Base-by-base conservation (phyloP, 148 eudicot genomes). In the Rhododendron henanense region DNA sequence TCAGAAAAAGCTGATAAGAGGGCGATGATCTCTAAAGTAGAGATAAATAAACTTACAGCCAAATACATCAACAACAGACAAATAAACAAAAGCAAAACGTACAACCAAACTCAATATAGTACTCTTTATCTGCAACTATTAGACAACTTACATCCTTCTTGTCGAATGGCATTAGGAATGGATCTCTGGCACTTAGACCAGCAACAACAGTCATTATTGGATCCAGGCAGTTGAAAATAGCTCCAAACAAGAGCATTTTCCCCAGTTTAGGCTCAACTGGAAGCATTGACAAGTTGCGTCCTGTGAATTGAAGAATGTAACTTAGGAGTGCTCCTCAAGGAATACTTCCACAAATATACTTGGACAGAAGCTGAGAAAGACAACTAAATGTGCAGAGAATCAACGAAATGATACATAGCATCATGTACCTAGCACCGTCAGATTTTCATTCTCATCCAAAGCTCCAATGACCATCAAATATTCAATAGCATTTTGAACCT, bases 181-280 rank as follows among this genome's bases (percentile, higher is more conserved):
- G 98, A 87, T 97, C 99, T 93, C 95, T 93, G 81, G 90, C 94
- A 91, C 98, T 97, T 86, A 97, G 90, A 79, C 98, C 94, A 93
- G 99, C 96, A 88, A 97, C 99, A 86, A 97, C 92, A 16, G 98
- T 97, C 98, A 97, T 92, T 85, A 95, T 82, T 86, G 99, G 99
- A 89, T 97, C 97, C 57, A 97, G 88, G 90, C 99, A 97, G 87
- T 93, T 94, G 90, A 97, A 97, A 84, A 95, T 94, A 69, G 98
- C 94, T 87, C 99, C 99, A 84, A 89, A 90, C 81, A 95, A 90
- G 47, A 97, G 94, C 99, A 95, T 97, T 86, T 97, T 97, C 73
- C 99, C 99, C 59, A 97, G 92, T 85, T 97, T 97, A 65, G 99
- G 99, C 89, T 97, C 99, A 79, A 94, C 98, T 45, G 98, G 99